Evolutionary conservation across 73 alveolate genomes (phyloP).

Genomic region (Tetrahymena elliotti): DNA sequence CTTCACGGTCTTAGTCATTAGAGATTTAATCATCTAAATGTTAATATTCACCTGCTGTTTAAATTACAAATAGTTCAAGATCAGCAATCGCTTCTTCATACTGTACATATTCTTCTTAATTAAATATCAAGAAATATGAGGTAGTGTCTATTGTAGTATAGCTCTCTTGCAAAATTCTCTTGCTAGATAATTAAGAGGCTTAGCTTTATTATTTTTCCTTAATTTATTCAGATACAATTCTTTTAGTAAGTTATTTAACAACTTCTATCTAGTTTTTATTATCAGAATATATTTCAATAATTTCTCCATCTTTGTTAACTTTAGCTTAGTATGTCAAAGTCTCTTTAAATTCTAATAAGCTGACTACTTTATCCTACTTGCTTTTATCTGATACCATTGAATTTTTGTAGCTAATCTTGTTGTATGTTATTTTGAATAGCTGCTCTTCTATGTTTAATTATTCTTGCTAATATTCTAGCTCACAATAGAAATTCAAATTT

Average conservation of each 20-base stretch:
- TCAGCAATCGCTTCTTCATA: not conserved
- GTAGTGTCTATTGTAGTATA: not conserved
- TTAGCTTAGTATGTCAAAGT: not conserved
- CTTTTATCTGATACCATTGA: not conserved
- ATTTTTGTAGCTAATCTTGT: too few relatives aligned
- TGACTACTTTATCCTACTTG: not conserved
- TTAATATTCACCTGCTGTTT: too few relatives aligned
- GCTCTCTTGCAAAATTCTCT: not conserved
- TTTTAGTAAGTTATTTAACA: not conserved
- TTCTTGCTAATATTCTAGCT: too few relatives aligned
- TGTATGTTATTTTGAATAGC: not conserved
- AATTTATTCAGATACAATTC: not conserved
- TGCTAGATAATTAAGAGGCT: not conserved
- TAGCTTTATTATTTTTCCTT: not conserved
- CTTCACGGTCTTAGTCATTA: not conserved
- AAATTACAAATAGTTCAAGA: too few relatives aligned
- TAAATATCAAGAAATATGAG: too few relatives aligned
- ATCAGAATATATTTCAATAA: not conserved
- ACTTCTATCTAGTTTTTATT: not conserved
- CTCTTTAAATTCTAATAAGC: not conserved
- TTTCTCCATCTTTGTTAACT: not conserved
- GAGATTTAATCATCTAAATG: not conserved
- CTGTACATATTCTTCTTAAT: not conserved
- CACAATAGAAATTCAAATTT: not conserved
- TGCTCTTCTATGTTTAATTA: not conserved